Conservation (phyloP, 768 basidiomycete genomes). For the Boletus vinaceobasis region DNA sequence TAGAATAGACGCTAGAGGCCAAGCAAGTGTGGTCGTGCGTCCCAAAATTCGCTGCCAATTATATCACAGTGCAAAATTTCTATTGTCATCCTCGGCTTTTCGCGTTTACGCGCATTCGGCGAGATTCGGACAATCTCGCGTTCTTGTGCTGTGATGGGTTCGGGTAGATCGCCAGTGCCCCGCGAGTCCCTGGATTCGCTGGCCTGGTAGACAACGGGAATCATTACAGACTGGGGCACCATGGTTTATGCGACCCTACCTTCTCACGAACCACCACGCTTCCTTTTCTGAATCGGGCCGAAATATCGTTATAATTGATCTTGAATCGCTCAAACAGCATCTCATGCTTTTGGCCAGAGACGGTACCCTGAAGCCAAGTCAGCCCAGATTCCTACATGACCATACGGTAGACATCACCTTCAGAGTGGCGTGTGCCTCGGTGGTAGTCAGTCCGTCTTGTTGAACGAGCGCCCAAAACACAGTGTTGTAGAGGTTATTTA, state of each 20-base stretch:
- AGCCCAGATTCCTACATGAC: not conserved
- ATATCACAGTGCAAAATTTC: slow-evolving; percentile 77
- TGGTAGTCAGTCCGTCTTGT: slow-evolving; percentile 70
- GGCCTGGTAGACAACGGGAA: not conserved
- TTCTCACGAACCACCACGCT: slow-evolving; percentile 73
- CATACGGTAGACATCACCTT: slow-evolving; percentile 43
- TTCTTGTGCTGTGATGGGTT: not conserved
- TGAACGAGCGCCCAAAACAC: slow-evolving; percentile 92
- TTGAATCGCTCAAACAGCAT: slow-evolving; percentile 78
- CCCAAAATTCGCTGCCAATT: slow-evolving; percentile 81
- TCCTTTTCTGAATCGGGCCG: slow-evolving; percentile 77
- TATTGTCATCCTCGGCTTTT: slow-evolving; percentile 42
- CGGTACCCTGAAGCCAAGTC: slow-evolving; percentile 63
- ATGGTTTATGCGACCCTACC: slow-evolving; percentile 28
- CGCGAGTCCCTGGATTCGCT: slow-evolving; percentile 2
- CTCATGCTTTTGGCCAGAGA: slow-evolving; percentile 89
- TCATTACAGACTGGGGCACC: not conserved
- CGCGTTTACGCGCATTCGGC: slow-evolving; percentile 30
- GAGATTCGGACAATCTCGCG: slow-evolving; percentile 12
- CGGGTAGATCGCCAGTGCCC: not conserved
- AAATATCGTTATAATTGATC: slow-evolving; percentile 83
- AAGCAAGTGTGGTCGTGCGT: slow-evolving; percentile 52
- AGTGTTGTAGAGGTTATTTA: slow-evolving; percentile 98
- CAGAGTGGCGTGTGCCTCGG: slow-evolving; percentile 79
- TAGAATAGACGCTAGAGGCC: slow-evolving; percentile 5